Base-by-base conservation (phyloP, 257 asterid genomes). In the Petunia axillaris region DNA sequence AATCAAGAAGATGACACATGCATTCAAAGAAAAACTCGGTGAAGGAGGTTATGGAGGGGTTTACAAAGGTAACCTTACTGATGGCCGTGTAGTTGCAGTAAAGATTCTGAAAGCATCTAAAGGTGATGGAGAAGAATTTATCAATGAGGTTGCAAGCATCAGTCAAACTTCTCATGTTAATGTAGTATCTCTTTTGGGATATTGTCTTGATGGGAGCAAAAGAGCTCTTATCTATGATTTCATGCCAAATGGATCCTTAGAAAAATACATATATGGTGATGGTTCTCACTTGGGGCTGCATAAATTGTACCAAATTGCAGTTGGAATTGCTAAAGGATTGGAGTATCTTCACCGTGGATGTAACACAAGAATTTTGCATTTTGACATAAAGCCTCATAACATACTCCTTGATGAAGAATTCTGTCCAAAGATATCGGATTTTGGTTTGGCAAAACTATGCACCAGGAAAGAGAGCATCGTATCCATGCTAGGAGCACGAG, bases 231-330 rank as follows among this genome's bases (percentile, higher is more conserved):
- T 85, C n/a, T 82, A 85, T 40, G 88, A 85, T 37, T 83, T 81
- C 82, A 81, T 86, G 89, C 75, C 84, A 1, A 86, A 86, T 55
- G 89, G 87, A 57, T 86, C 89, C 2, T 78, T 83, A 9, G 87
- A 83, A 11, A 83, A 83, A 70, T 78, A 41, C 60, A 77, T 81
- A 7, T 15, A 58, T 1, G 6, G 60, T 1, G 58, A 68, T 55
- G 25, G n/a, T 50, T 54, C 52, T 66, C 62, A 0, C 6, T 60
- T 85, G 80, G 82, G 77, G 75, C 25, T 63, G 78, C 64, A 60
- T 2, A 80, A 39, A 35, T 14, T 81, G 65, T 79, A 73, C 9
- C 50, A 82, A 57, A 85, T 82, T 40, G 71, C 88, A 1, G 48
- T 80, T 10, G 82, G 86, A 0, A 76, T 82, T 46, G 82, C 82